These are phyloP conservation scores for Termitomyces sp. DNA, from an alignment of 768 basidiomycete species.

Conservation along the genomic window DNA sequence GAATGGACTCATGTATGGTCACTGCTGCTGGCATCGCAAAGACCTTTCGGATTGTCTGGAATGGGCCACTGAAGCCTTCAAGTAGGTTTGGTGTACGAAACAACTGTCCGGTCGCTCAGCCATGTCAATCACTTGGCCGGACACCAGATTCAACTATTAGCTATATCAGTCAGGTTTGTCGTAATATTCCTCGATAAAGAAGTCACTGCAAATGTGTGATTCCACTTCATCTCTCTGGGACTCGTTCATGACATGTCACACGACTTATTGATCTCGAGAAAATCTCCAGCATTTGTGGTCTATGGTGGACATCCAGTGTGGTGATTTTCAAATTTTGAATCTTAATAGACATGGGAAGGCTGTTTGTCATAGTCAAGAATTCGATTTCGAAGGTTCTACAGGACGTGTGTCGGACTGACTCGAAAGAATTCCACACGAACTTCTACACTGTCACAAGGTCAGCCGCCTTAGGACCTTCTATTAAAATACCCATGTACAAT, in stretches of 20 bases:
- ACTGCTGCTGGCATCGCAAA: slow-evolving; percentile 74
- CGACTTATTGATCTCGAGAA: too few relatives aligned
- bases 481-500: background rate
- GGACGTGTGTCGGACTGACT: too few relatives aligned
- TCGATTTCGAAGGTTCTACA: background rate
- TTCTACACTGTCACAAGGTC: slow-evolving; percentile 1
- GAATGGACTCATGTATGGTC: slow-evolving; percentile 64
- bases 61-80: slow-evolving; percentile 60
- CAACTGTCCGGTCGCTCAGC: too few relatives aligned
- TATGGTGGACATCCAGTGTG: slow-evolving; percentile 1
- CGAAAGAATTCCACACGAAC: background rate
- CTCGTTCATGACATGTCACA: background rate
- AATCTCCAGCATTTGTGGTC: background rate
- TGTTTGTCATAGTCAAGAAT: background rate
- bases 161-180: too few relatives aligned
- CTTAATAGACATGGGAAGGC: too few relatives aligned
- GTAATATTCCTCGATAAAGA: slow-evolving; percentile 37
- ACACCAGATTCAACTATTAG: too few relatives aligned
- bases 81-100: slow-evolving; percentile 56
- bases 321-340: background rate
- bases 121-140: too few relatives aligned
- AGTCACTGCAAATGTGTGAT: slow-evolving; percentile 65
- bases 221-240: too few relatives aligned
- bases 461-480: background rate
- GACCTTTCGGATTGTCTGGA: slow-evolving; percentile 56